Percentiles rank a stretch among this genome's conserved stretches.
Conservation (phyloP, 371 early-diverging fungal genomes). For the Funneliformis caledonium region DNA sequence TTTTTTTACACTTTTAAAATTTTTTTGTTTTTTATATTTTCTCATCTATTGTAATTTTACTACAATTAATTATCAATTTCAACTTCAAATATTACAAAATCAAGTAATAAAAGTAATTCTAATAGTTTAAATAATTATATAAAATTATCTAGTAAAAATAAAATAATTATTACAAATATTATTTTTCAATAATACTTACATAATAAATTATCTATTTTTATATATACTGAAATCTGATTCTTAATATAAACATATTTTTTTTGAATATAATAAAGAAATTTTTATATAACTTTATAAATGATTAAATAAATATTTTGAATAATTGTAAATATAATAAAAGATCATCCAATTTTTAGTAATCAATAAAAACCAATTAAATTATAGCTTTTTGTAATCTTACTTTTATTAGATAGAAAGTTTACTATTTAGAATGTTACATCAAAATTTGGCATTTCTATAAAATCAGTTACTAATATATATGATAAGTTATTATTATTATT, state of each 20-base stretch:
- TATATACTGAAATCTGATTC: background rate
- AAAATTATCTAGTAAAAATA: background rate
- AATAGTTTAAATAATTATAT: background rate
- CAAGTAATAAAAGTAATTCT: background rate
- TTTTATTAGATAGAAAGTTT: background rate
- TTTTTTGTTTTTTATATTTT: too few relatives aligned
- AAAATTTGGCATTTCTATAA: background rate
- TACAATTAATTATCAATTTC: background rate
- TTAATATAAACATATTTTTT: background rate
- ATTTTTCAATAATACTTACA: background rate
- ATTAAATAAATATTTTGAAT: background rate
- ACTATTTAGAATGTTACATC: background rate
- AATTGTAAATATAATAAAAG: background rate
- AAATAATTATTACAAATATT: background rate
- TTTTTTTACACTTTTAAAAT: too few relatives aligned
- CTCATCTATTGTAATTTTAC: background rate
- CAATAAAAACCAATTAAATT: background rate
- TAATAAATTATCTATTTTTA: background rate
- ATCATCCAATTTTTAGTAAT: background rate
- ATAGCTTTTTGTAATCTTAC: background rate
- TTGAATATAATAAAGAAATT: conserved; percentile 3
- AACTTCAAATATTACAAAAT: background rate
- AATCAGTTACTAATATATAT: background rate
- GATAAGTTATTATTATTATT: conserved; percentile 3
- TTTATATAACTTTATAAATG: background rate